phyloP scores from a whole-genome alignment of 2,329 filamentous ascomycete species.

The Fusarium siculi region DNA sequence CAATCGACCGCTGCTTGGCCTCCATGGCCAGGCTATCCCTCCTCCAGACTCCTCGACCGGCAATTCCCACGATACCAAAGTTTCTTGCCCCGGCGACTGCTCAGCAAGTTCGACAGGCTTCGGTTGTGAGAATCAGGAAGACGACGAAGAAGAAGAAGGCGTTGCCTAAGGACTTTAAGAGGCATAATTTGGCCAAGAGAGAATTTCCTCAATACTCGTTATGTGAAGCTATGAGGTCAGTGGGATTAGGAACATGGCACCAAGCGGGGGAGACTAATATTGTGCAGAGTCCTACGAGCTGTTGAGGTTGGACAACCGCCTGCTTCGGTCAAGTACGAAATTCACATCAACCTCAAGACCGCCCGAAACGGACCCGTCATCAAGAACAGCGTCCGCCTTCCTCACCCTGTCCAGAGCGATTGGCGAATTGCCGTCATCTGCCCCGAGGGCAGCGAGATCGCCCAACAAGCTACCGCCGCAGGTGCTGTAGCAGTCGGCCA shows the following conservation, averaged over 20 bases:
- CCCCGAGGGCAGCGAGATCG: constrained; percentile 80
- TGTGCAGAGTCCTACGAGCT: constrained; percentile 83
- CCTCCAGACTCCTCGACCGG: constrained; percentile 55
- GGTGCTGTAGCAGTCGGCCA: constrained; percentile 89
- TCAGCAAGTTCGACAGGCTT: constrained; percentile 56
- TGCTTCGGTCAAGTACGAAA: constrained; percentile 83
- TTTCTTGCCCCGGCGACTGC: constrained; percentile 59
- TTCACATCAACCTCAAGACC: constrained; percentile 84
- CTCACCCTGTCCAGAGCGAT: constrained; percentile 89
- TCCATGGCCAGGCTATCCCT: constrained; percentile 64
- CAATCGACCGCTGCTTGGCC: constrained; percentile 64
- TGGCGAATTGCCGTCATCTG: constrained; percentile 91
- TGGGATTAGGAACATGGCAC: not conserved
- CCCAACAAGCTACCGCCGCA: constrained; percentile 76
- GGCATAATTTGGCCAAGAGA: constrained; percentile 73
- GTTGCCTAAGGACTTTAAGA: constrained; percentile 71
- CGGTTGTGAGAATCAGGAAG: constrained; percentile 60
- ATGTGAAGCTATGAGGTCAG: constrained; percentile 91
- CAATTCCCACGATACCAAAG: constrained; percentile 57
- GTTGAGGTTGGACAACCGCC: constrained; percentile 88
- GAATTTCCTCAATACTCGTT: constrained; percentile 77
- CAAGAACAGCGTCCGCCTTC: constrained; percentile 87
- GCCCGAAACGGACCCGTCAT: constrained; percentile 87
- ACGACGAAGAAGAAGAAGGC: constrained; percentile 66
- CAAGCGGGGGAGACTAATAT: constrained; percentile 5